Evolutionary conservation across 306 rosid species (phyloP).

Genomic region (Oemleria cerasiformis): DNA sequence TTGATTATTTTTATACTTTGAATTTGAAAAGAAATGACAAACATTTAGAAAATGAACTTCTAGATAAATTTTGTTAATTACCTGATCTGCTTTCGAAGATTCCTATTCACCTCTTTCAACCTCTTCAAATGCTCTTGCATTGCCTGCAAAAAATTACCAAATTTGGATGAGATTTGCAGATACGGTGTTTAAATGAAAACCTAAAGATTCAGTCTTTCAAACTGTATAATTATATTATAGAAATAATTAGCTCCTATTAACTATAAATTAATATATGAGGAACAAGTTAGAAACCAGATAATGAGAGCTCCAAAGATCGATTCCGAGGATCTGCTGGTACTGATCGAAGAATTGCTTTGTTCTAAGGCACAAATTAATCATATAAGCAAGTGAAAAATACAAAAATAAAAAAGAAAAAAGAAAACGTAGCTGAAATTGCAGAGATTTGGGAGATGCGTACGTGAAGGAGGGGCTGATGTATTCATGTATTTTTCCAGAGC

Average conservation of each 20-base stretch:
- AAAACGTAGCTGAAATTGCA: not conserved
- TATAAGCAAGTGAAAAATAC: not conserved
- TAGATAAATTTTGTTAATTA: constrained; percentile 2
- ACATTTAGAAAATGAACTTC: not conserved
- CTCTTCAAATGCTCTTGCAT: constrained; percentile 70
- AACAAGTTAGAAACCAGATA: constrained; percentile 47
- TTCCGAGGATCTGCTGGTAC: constrained; percentile 53
- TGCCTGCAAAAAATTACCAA: constrained; percentile 34
- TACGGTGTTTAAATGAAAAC: too few species aligned
- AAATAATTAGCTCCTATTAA: too few species aligned
- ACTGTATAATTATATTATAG: too few species aligned
- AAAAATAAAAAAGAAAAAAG: not conserved
- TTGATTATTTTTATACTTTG: not conserved
- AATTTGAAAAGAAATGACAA: not conserved
- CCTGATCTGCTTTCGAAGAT: constrained; percentile 76
- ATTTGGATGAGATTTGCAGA: too few species aligned
- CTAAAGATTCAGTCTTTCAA: too few species aligned
- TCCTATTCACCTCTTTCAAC: constrained; percentile 58
- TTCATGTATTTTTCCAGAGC: constrained; percentile 67
- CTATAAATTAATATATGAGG: not conserved
- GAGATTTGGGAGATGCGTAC: constrained; percentile 19
- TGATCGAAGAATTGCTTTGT: constrained; percentile 73
- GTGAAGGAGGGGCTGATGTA: constrained; percentile 61
- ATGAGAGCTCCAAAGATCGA: constrained; percentile 75
- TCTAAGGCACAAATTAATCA: constrained; percentile 23